phyloP scores from a whole-genome alignment of 2,329 filamentous ascomycete genomes.

The Sclerotinia trifoliorum region DNA sequence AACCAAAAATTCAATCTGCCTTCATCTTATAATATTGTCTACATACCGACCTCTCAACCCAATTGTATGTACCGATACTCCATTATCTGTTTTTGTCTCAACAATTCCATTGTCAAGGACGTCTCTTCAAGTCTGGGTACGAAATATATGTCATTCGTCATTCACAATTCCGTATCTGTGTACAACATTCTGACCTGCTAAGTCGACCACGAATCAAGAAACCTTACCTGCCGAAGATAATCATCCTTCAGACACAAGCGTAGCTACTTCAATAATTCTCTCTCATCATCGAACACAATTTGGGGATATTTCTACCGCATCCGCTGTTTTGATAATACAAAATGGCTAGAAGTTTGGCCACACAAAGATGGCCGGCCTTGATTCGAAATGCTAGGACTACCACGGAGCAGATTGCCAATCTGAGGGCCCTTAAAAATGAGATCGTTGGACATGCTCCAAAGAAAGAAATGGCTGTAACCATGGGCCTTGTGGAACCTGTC shows the following conservation, averaged over 20 bases:
- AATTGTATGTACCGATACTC: background rate
- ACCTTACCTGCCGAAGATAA: slow-evolving; percentile 4
- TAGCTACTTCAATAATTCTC: background rate
- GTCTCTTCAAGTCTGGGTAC: background rate
- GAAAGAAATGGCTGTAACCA: slow-evolving; percentile 75
- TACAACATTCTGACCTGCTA: slow-evolving; percentile 5
- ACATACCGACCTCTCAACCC: background rate
- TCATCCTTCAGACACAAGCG: background rate
- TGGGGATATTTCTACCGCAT: background rate
- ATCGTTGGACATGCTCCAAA: slow-evolving; percentile 83
- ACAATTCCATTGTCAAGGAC: background rate
- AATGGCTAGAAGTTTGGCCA: slow-evolving; percentile 22
- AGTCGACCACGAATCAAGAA: background rate
- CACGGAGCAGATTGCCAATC: slow-evolving; percentile 55
- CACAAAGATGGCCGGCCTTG: slow-evolving; percentile 49
- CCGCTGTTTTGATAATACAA: background rate
- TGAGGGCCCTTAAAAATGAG: slow-evolving; percentile 81
- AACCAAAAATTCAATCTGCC: no score
- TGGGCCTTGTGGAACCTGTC: slow-evolving; percentile 66
- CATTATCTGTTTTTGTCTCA: background rate
- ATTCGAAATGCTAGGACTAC: slow-evolving; percentile 54
- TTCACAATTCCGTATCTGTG: background rate
- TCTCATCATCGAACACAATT: background rate
- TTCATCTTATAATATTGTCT: background rate
- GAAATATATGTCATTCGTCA: background rate